Conservation (phyloP, 345 rosid genomes). For the Salix exigua region DNA sequence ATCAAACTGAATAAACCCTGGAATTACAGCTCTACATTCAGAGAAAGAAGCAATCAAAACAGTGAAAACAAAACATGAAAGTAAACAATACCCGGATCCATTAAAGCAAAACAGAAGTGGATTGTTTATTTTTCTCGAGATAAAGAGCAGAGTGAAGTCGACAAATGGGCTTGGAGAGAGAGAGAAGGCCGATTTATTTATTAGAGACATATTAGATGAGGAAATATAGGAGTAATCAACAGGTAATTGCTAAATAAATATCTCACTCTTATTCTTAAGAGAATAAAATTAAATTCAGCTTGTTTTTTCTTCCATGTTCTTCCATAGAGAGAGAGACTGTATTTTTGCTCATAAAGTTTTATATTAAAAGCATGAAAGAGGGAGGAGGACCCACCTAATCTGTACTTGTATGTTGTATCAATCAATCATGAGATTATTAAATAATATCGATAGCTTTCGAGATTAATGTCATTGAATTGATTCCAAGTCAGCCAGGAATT, state of each 20-base stretch:
- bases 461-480: background rate
- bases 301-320: background rate
- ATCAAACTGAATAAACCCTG: background rate
- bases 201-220: slow-evolving; percentile 13
- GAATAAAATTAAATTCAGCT: background rate
- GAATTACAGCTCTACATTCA: slow-evolving; percentile 5
- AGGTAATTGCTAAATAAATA: background rate
- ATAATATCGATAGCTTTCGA: background rate
- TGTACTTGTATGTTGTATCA: background rate
- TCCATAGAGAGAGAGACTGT: background rate
- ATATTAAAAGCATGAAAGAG: background rate
- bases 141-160: background rate
- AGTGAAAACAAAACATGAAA: background rate
- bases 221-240: slow-evolving; percentile 15
- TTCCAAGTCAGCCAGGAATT: background rate
- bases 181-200: background rate
- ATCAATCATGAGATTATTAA: background rate
- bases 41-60: background rate
- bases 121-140: background rate
- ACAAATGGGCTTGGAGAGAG: background rate
- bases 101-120: background rate
- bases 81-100: slow-evolving; percentile 17
- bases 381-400: background rate
- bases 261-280: background rate
- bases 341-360: background rate